Evolutionary conservation across 345 rosid species (phyloP).

Genomic region (Pelargonium nanum): DNA sequence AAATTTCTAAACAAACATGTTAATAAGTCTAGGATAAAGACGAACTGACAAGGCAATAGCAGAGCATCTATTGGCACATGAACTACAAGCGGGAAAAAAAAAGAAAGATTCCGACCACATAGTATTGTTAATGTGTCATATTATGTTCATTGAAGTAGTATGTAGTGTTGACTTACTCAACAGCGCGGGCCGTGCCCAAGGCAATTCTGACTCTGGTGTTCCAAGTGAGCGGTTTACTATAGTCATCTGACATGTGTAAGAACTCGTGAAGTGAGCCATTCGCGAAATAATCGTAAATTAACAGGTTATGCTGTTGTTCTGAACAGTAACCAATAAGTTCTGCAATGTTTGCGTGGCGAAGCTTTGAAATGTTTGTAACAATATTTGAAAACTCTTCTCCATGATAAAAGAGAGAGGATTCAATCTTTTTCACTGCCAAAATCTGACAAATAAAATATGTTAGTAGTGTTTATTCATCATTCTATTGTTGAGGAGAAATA

Average conservation of each 20-base stretch:
- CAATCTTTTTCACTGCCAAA: constrained; percentile 79
- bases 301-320: constrained; percentile 65
- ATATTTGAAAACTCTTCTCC: constrained; percentile 58
- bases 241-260: constrained; percentile 82
- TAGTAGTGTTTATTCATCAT: neutral
- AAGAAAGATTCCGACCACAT: no score
- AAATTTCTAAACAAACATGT: no score
- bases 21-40: no score
- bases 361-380: constrained; percentile 54
- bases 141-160: no score
- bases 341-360: constrained; percentile 74
- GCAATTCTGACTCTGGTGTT: constrained; percentile 88
- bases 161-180: constrained; percentile 54
- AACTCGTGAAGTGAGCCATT: constrained; percentile 86
- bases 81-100: no score
- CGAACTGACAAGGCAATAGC: no score
- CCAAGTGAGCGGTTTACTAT: constrained; percentile 93
- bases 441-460: constrained; percentile 30
- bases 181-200: constrained; percentile 71
- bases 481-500: neutral
- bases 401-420: no score
- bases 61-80: no score
- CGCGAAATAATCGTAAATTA: constrained; percentile 65
- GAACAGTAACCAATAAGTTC: constrained; percentile 75
- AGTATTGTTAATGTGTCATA: no score